Evolutionary conservation across 768 basidiomycete species (phyloP).

Genomic region (Lentinula detonsa): DNA sequence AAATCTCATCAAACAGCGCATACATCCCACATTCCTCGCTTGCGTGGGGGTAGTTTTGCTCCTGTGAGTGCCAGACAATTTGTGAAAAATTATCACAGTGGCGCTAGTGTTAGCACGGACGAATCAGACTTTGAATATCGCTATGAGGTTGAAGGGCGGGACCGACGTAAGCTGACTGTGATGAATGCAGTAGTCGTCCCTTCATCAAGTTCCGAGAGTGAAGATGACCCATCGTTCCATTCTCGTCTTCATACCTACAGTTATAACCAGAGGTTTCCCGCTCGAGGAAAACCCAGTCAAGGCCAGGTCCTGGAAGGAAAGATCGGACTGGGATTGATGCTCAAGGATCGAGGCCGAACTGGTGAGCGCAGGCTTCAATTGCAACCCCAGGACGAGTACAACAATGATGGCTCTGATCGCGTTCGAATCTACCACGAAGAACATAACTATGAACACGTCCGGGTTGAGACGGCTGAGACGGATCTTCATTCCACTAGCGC

Average conservation of each 20-base stretch:
- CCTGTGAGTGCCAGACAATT: not conserved
- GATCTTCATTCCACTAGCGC: not conserved
- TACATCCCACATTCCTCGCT: slow-evolving; percentile 25
- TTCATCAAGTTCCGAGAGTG: slow-evolving; percentile 34
- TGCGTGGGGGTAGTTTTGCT: slow-evolving; percentile 15
- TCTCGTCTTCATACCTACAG: not conserved
- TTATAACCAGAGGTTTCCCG: not conserved
- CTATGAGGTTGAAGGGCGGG: slow-evolving; percentile 18
- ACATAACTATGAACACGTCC: not conserved
- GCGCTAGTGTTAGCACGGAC: slow-evolving; percentile 15
- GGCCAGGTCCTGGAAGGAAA: not conserved
- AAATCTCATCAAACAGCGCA: not conserved
- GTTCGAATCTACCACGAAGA: not conserved
- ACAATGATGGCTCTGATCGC: not conserved
- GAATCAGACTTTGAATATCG: slow-evolving; percentile 39
- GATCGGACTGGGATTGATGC: slow-evolving; percentile 2
- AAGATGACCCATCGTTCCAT: slow-evolving; percentile 14
- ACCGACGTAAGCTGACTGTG: slow-evolving; percentile 37
- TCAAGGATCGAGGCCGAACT: not conserved
- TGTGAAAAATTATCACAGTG: slow-evolving; percentile 3
- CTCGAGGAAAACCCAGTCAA: not conserved
- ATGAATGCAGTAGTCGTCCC: slow-evolving; percentile 37
- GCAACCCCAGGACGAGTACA: not conserved
- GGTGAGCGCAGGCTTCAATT: not conserved
- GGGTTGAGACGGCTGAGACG: not conserved